These are phyloP conservation scores for Acacia crassicarpa DNA, from an alignment of 306 rosid genomes.

Conservation along the genomic window DNA sequence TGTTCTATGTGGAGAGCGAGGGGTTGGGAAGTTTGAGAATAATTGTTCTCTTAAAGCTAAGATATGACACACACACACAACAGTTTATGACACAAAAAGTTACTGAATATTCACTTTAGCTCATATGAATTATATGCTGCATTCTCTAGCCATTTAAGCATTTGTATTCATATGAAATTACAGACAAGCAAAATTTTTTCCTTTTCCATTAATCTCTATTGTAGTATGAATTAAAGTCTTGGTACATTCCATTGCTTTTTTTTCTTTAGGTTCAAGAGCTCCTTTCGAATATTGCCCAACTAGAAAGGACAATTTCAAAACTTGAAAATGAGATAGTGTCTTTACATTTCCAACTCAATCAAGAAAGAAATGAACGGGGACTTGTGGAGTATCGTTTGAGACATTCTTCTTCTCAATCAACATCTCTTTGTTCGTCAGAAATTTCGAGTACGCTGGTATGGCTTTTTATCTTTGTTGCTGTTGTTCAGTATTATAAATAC, in stretches of 20 bases:
- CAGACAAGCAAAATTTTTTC: background rate
- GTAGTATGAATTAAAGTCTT: conserved; percentile 11
- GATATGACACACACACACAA: background rate
- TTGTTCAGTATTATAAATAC: background rate
- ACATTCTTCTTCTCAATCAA: conserved; percentile 51
- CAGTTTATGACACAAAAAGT: background rate
- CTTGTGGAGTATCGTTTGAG: conserved; percentile 66
- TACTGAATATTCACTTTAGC: background rate
- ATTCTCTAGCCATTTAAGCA: background rate
- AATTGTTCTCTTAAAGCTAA: background rate
- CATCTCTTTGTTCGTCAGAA: conserved; percentile 45
- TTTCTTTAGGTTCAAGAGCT: conserved; percentile 61
- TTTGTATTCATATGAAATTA: background rate
- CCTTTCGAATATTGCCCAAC: conserved; percentile 47
- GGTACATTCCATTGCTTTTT: background rate
- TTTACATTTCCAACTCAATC: conserved; percentile 77
- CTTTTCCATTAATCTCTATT: background rate
- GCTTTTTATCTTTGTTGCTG: background rate
- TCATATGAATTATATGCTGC: background rate
- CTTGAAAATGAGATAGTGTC: conserved; percentile 67
- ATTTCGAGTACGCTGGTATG: conserved; percentile 40
- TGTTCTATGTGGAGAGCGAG: background rate
- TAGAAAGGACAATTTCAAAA: conserved; percentile 56
- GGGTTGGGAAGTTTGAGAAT: background rate
- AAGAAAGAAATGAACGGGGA: conserved; percentile 79